Percentiles rank a stretch among this genome's conserved stretches.
These are phyloP conservation scores for Irpex lacteus DNA, from an alignment of 1,284 basidiomycete species.

Conservation along the genomic window DNA sequence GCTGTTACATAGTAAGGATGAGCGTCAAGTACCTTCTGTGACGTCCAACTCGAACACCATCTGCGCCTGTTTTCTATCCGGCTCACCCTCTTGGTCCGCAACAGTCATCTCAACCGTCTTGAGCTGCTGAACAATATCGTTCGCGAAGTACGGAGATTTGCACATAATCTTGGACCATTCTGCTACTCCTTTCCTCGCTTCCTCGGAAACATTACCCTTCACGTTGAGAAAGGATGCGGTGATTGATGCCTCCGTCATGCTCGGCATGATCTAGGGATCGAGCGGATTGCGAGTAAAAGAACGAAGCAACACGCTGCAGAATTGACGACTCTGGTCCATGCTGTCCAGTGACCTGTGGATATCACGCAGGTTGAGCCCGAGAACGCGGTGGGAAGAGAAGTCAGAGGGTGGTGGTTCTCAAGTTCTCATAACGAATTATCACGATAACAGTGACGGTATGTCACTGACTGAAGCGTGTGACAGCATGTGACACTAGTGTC, in stretches of 20 bases:
- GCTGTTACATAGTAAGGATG: not conserved
- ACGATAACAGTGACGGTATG: not conserved
- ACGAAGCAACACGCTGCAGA: not conserved
- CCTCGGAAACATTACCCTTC: slow-evolving; percentile 15
- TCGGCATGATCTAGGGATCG: not conserved
- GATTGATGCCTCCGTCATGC: not conserved
- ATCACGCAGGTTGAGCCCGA: not conserved
- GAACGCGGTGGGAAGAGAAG: not conserved
- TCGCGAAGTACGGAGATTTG: not conserved
- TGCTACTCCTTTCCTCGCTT: slow-evolving; percentile 13
- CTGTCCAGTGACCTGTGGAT: not conserved
- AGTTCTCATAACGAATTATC: not conserved
- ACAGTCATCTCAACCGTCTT: slow-evolving; percentile 13
- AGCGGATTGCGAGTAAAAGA: not conserved
- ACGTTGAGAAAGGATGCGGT: slow-evolving; percentile 9
- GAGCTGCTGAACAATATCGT: slow-evolving; percentile 1
- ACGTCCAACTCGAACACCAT: slow-evolving; percentile 21
- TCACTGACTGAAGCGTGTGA: too few species aligned
- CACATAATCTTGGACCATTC: not conserved
- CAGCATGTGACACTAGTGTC: too few species aligned
- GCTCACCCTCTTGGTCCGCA: slow-evolving; percentile 14
- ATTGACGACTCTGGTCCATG: not conserved
- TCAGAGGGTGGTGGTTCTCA: not conserved
- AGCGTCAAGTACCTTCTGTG: slow-evolving; percentile 9
- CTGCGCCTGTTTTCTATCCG: slow-evolving; percentile 15